Conservation (phyloP, 177 flowering plant species). For the Telopea speciosissima region DNA sequence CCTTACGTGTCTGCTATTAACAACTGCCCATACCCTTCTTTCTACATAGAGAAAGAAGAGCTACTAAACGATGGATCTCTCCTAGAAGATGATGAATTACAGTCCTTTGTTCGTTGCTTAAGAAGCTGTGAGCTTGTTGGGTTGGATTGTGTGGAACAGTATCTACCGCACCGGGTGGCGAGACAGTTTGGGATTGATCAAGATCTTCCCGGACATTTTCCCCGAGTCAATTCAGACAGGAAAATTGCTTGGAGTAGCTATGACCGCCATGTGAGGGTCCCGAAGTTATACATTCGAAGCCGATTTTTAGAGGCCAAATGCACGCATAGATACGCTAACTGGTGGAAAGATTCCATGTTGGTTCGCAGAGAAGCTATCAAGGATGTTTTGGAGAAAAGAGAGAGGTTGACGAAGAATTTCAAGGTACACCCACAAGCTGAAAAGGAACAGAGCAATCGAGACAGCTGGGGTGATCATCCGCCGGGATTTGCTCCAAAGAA, state of each 20-base stretch:
- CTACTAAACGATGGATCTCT: not conserved
- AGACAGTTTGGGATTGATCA: slow-evolving; percentile 55
- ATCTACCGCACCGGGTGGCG: slow-evolving; percentile 41
- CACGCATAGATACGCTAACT: slow-evolving; percentile 24
- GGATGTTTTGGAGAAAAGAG: too few species aligned
- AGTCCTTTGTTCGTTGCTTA: slow-evolving; percentile 25
- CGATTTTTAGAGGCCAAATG: slow-evolving; percentile 21
- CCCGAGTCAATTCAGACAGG: slow-evolving; percentile 1
- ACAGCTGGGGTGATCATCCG: too few species aligned
- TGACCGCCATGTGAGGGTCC: slow-evolving; percentile 10
- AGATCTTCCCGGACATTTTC: slow-evolving; percentile 26
- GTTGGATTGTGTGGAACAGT: slow-evolving; percentile 23
- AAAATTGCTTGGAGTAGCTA: slow-evolving; percentile 28
- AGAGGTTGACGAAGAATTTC: too few species aligned
- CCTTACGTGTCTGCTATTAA: slow-evolving; percentile 22
- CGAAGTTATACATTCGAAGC: slow-evolving; percentile 23
- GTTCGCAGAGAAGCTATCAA: not conserved
- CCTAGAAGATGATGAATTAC: slow-evolving; percentile 13
- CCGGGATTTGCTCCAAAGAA: too few species aligned
- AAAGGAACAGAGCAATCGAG: too few species aligned
- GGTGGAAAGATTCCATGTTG: slow-evolving; percentile 27
- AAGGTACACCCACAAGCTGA: too few species aligned
- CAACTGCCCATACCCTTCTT: slow-evolving; percentile 10
- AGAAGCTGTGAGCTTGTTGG: slow-evolving; percentile 35
- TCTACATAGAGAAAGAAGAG: slow-evolving; percentile 21